phyloP scores from a whole-genome alignment of 441 rosid species.

The Erodium moschatum region DNA sequence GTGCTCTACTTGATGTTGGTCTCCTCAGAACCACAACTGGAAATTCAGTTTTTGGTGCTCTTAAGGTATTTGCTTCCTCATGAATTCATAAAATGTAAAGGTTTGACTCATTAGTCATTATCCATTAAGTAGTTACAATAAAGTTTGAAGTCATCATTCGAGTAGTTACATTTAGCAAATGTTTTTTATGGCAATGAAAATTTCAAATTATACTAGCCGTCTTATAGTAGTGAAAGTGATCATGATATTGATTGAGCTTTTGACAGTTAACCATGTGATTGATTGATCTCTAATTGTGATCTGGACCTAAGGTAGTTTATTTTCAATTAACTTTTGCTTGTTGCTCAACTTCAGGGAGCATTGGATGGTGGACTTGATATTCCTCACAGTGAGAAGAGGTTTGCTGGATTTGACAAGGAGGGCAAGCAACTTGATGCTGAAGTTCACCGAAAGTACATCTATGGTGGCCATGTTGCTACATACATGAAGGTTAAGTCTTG shows the following conservation, averaged over 20 bases:
- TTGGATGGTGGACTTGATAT: slow-evolving; percentile 88
- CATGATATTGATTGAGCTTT: background rate
- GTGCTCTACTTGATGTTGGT: slow-evolving; percentile 26
- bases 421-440: slow-evolving; percentile 70
- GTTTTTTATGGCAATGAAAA: no score
- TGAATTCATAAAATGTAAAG: no score
- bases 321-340: background rate
- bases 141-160: no score
- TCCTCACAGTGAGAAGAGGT: slow-evolving; percentile 90
- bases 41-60: slow-evolving; percentile 21
- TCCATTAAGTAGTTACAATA: no score
- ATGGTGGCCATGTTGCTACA: slow-evolving; percentile 71
- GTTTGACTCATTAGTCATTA: no score
- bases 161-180: no score
- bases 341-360: slow-evolving; percentile 49
- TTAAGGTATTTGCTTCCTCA: slow-evolving; percentile 8
- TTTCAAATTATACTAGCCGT: no score
- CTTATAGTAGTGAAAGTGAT: background rate
- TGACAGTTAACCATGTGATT: background rate
- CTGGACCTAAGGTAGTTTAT: background rate
- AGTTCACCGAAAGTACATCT: slow-evolving; percentile 66
- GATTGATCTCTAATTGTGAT: background rate
- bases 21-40: slow-evolving; percentile 23
- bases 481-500: slow-evolving; percentile 52
- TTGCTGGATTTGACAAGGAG: slow-evolving; percentile 75